Evolutionary conservation across 2,329 filamentous ascomycete genomes (phyloP).

Genomic region (Colletotrichum tanaceti): DNA sequence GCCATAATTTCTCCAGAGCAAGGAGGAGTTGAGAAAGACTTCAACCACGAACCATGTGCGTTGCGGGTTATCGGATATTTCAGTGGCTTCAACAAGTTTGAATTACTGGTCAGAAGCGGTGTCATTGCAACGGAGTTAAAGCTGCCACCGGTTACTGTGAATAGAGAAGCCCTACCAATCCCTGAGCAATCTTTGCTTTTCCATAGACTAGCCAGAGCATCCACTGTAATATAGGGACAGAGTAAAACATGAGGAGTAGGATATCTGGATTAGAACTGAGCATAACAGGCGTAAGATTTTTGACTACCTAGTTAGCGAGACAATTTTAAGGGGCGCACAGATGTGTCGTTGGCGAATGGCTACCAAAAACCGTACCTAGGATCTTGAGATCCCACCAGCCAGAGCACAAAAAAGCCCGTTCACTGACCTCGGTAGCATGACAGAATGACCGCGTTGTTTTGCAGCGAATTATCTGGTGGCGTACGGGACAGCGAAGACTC

Average conservation of each 20-base stretch:
- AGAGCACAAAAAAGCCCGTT: background rate
- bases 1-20: background rate
- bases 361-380: too few species aligned
- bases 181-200: background rate
- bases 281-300: background rate
- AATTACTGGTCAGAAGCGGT: background rate
- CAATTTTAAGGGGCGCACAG: background rate
- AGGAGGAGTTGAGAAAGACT: background rate
- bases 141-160: background rate
- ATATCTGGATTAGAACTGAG: background rate
- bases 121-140: background rate
- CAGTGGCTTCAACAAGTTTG: background rate
- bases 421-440: background rate
- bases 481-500: background rate
- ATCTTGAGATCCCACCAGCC: background rate
- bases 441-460: background rate
- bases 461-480: background rate
- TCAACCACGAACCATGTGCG: background rate
- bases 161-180: background rate
- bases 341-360: background rate
- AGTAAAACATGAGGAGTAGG: background rate
- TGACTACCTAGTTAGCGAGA: background rate
- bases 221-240: background rate
- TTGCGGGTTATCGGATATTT: background rate
- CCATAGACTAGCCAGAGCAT: background rate